A percentile compares a stretch with the other conserved stretches of the same genome.
These are phyloP conservation scores for Ceratocystiopsis brevicomis DNA, from an alignment of 2,329 filamentous ascomycete species.

Conservation along the genomic window DNA sequence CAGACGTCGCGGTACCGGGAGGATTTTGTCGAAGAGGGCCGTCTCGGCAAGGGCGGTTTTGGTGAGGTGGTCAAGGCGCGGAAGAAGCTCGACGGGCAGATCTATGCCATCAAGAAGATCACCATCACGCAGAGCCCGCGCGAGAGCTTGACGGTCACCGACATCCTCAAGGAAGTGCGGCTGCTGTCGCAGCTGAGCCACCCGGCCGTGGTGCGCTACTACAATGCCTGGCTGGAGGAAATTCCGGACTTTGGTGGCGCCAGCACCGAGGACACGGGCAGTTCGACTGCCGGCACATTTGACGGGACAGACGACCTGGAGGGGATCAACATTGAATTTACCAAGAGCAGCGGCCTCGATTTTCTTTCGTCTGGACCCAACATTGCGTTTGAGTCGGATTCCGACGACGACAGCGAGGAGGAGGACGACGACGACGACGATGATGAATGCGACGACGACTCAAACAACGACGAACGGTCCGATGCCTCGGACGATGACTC, in stretches of 20 bases:
- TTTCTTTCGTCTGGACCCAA: constrained; percentile 78
- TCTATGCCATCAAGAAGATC: constrained; percentile 96
- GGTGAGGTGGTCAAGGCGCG: constrained; percentile 90
- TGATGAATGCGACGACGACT: constrained; percentile 11
- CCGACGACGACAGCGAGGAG: constrained; percentile 21
- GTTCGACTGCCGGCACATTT: constrained; percentile 23
- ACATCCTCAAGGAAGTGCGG: constrained; percentile 70
- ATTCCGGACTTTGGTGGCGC: constrained; percentile 31
- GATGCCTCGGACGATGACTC: constrained; percentile 5
- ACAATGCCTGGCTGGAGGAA: constrained; percentile 86
- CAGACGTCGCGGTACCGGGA: constrained; percentile 59
- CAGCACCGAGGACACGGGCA: constrained; percentile 26
- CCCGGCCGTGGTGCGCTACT: constrained; percentile 72
- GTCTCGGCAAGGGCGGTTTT: constrained; percentile 83
- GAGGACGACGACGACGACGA: constrained; percentile 29
- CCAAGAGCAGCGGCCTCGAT: constrained; percentile 62
- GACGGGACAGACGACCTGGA: constrained; percentile 9
- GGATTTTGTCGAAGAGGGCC: constrained; percentile 80
- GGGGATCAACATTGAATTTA: constrained; percentile 36
- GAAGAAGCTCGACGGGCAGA: constrained; percentile 80
- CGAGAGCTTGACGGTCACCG: constrained; percentile 63
- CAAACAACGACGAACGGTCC: not conserved
- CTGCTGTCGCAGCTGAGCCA: constrained; percentile 85
- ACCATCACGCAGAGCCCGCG: constrained; percentile 68
- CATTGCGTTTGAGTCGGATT: constrained; percentile 53